Conservation (phyloP, 306 rosid genomes). For the Inga oerstediana region DNA sequence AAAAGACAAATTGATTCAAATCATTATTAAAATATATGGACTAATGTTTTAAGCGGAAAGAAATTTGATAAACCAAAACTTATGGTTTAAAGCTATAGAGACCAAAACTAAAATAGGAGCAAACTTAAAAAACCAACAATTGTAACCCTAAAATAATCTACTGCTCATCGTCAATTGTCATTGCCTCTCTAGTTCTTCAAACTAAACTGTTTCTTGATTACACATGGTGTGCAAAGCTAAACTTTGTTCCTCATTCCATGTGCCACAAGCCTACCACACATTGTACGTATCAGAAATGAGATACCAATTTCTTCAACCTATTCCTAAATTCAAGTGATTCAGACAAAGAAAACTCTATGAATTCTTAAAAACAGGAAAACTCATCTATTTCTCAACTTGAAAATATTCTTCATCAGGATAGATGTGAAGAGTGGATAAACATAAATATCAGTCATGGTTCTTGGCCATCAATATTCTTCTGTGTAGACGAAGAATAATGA, state of each 20-base stretch:
- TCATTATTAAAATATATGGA: no score
- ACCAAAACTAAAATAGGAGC: no score
- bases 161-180: no score
- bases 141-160: no score
- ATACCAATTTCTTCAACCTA: slow-evolving; percentile 9
- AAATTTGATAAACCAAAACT: no score
- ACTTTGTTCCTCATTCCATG: not conserved
- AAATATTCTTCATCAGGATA: slow-evolving; percentile 18
- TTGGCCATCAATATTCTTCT: slow-evolving; percentile 41
- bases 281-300: not conserved
- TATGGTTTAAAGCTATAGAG: no score
- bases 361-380: not conserved
- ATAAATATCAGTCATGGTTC: slow-evolving; percentile 36
- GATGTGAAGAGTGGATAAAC: slow-evolving; percentile 6
- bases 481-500: slow-evolving; percentile 68
- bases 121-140: no score
- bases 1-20: no score
- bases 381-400: not conserved
- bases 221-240: not conserved
- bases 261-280: slow-evolving; percentile 3
- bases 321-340: slow-evolving; percentile 22
- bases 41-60: no score
- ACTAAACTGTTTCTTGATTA: not conserved
- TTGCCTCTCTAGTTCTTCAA: no score
- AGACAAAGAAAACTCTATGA: slow-evolving; percentile 6